Conservation (phyloP, 108 stramenopile genomes). For the Cyclotella kingstonii region DNA sequence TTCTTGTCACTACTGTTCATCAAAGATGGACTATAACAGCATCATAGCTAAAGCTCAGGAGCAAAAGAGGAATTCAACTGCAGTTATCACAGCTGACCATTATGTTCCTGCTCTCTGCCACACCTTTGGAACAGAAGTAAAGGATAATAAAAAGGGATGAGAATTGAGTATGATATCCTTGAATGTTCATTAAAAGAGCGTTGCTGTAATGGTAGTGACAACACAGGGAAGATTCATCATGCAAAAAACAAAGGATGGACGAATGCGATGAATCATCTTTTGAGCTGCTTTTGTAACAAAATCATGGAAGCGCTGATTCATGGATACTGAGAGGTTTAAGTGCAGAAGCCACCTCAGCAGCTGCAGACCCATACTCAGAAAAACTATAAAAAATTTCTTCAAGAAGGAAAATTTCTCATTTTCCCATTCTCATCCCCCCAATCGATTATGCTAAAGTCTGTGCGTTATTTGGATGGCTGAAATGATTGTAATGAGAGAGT, state of each 20-base stretch:
- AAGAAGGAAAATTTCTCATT: not conserved
- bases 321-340: not conserved
- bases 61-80: no score
- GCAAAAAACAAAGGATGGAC: not conserved
- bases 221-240: not conserved
- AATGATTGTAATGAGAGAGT: constrained; percentile 17
- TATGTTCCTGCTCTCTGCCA: not conserved
- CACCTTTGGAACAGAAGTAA: not conserved
- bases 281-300: not conserved
- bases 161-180: not conserved
- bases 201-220: not conserved
- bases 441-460: not conserved
- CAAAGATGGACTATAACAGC: no score
- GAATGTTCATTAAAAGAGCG: not conserved
- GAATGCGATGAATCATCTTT: not conserved
- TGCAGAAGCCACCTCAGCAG: not conserved
- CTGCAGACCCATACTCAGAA: no score
- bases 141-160: not conserved
- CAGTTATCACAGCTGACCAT: not conserved
- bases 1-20: no score
- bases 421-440: not conserved
- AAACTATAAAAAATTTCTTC: not conserved
- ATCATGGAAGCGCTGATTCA: not conserved
- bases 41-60: no score
- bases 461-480: not conserved